Evolutionary conservation across 352 stramenopile genomes (phyloP).

Genomic region (Phytopythium delawarense): DNA sequence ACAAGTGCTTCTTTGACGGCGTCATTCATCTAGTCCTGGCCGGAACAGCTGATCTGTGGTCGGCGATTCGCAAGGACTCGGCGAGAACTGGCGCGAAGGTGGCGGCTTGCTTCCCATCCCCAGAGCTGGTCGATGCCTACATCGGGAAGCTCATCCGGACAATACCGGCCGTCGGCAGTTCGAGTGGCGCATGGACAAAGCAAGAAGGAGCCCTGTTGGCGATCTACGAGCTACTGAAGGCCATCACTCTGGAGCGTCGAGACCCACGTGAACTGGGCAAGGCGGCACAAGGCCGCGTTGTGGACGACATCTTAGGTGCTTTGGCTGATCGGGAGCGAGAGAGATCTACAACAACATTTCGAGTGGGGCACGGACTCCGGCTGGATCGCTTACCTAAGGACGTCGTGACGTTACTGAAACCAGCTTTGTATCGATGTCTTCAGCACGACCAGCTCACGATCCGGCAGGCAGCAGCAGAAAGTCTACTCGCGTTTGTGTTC

Average conservation of each 20-base stretch:
- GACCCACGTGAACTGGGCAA: not conserved
- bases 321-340: not conserved
- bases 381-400: conserved; percentile 19
- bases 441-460: conserved; percentile 55
- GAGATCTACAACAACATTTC: not conserved
- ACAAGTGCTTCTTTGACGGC: not conserved
- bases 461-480: conserved; percentile 44
- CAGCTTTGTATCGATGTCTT: conserved; percentile 48
- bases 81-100: not conserved
- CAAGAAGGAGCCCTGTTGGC: conserved; percentile 1
- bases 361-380: not conserved
- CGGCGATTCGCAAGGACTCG: conserved; percentile 3
- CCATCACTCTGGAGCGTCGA: not conserved
- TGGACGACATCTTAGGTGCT: not conserved
- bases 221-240: not conserved
- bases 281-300: not conserved
- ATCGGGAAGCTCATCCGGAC: not conserved
- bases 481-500: conserved; percentile 34
- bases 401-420: conserved; percentile 38
- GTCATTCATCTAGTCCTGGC: not conserved
- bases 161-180: not conserved
- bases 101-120: not conserved
- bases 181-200: not conserved
- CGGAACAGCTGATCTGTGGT: conserved; percentile 1
- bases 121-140: not conserved